Evolutionary conservation across 129 eudicot genomes (phyloP), one percentile per base, ranked within the genome.

Genomic region (Ambrosia trifida): DNA sequence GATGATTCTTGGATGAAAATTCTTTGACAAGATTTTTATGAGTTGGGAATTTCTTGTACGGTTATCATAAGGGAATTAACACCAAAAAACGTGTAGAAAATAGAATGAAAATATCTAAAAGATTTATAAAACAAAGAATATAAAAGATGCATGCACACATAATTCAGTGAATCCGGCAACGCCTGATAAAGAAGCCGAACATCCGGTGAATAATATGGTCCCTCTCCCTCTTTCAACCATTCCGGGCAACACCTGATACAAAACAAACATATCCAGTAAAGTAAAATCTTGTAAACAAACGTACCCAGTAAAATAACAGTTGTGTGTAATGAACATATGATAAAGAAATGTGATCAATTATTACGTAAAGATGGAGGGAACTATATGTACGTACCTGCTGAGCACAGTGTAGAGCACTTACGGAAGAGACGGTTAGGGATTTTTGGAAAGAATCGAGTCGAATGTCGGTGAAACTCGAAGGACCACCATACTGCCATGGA

Each of bases 171-270:
- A 91, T 68, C 97, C 97, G 31, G 90, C 86, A 50, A 74, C 75
- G 73, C 96, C 97, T 4, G 83, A 70, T 45, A 91, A 74, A 7
- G 97, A 91, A 66, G 96, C 97, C 4, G 88, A 77, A 62, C 97
- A 91, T 20, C 97, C 97, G 12, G 92, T 85, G 87, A 88, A 91
- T 7, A 91, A 80, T 72, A 91, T 87, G 63, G 97, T 91, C 74
- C 97, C 96, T 78, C 74, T 84, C 32, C 96, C 92, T 76, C 90
- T 84, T 63, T 85, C 92, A 64, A 85, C 92, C 97, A 91, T 91
- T 35, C 92, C 88, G 2, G 96, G 96, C 70, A 91, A 61, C 65
- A 91, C 97, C 97, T 91, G 20, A 11, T 41, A 5, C 40, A 4
- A 62, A 44, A 11, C 14, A 13, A 7, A 6, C 6, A 56, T 19